Evolutionary conservation across 345 rosid species (phyloP).

Genomic region (Hevea brasiliensis): DNA sequence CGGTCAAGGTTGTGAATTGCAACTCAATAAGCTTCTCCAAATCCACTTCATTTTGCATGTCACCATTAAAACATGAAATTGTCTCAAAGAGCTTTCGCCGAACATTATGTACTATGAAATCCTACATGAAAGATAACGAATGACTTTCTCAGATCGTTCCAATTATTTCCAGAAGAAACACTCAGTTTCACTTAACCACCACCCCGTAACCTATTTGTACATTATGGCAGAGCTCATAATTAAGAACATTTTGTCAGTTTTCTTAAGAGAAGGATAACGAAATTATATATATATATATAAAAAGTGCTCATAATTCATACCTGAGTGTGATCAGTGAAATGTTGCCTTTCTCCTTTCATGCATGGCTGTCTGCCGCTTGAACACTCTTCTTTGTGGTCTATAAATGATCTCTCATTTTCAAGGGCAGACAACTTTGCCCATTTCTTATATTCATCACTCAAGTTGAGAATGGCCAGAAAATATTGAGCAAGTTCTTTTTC

Average conservation of each 20-base stretch:
- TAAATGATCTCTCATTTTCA: constrained; percentile 7
- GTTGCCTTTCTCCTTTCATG: constrained; percentile 40
- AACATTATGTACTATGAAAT: constrained; percentile 56
- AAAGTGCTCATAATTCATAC: too few species aligned
- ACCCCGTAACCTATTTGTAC: not conserved
- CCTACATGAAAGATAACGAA: constrained; percentile 36
- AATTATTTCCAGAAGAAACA: too few species aligned
- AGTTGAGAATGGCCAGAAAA: constrained; percentile 60
- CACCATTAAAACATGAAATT: constrained; percentile 42
- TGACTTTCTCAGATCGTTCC: not conserved
- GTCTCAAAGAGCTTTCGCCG: constrained; percentile 48
- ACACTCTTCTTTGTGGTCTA: constrained; percentile 26
- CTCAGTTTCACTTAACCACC: too few species aligned
- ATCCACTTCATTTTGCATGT: constrained; percentile 35
- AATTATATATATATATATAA: too few species aligned
- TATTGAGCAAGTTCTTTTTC: constrained; percentile 53
- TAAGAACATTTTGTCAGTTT: not conserved
- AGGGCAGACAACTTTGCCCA: constrained; percentile 49
- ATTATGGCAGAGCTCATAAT: not conserved
- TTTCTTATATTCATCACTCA: constrained; percentile 58
- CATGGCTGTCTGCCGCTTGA: constrained; percentile 22
- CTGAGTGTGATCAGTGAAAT: constrained; percentile 79
- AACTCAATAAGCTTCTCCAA: constrained; percentile 43
- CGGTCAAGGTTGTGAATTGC: constrained; percentile 43
- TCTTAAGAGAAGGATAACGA: too few species aligned